A percentile compares a stretch with the other conserved stretches of the same genome.
These are phyloP conservation scores for Claviceps sp. DNA, from an alignment of 2,329 filamentous ascomycete species.

Conservation along the genomic window DNA sequence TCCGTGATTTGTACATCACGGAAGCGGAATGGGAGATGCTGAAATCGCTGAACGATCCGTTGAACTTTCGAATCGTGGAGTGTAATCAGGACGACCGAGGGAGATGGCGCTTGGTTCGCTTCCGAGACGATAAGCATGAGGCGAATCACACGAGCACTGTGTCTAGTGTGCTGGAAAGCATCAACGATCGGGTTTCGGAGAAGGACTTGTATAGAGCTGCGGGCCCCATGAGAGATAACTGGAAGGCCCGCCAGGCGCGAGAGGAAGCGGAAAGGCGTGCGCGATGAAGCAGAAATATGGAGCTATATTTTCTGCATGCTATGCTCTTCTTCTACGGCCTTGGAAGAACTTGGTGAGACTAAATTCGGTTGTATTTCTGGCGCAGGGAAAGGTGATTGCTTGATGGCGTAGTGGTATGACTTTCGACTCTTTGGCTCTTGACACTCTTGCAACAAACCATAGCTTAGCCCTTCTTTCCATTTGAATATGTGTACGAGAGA, in stretches of 20 bases:
- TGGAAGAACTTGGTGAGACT: not conserved
- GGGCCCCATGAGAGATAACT: constrained; percentile 60
- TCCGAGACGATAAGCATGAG: constrained; percentile 84
- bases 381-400: not conserved
- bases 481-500: too few relatives aligned
- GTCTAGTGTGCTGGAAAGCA: constrained; percentile 76
- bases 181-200: constrained; percentile 72
- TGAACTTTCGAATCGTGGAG: constrained; percentile 84
- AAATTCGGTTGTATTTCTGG: not conserved
- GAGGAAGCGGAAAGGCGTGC: constrained; percentile 15
- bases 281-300: constrained; percentile 1
- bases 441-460: not conserved
- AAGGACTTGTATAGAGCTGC: constrained; percentile 62
- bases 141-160: constrained; percentile 83
- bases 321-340: not conserved
- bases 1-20: constrained; percentile 54
- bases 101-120: constrained; percentile 76
- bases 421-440: not conserved
- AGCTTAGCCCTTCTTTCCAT: too few relatives aligned
- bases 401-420: too few relatives aligned
- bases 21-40: constrained; percentile 72
- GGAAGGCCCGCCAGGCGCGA: constrained; percentile 50
- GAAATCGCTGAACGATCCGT: constrained; percentile 57
- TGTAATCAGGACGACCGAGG: constrained; percentile 65
- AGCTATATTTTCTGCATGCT: not conserved